A percentile compares a stretch with the other conserved stretches of the same genome.
Conservation (phyloP, 2,329 filamentous ascomycete genomes). For the Alternaria sp. region DNA sequence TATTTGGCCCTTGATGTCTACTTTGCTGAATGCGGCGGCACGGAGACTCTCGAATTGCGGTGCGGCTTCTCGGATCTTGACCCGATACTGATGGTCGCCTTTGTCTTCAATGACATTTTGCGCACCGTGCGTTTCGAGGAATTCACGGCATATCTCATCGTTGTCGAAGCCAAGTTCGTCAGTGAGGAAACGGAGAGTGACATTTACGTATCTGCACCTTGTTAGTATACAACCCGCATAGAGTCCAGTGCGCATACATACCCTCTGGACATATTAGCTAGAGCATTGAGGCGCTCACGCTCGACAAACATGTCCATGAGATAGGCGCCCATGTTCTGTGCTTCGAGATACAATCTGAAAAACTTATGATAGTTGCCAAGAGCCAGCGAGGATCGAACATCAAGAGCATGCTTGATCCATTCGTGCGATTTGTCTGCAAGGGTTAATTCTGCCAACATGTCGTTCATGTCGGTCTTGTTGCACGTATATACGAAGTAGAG, state of each 20-base stretch:
- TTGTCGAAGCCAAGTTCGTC: slow-evolving; percentile 96
- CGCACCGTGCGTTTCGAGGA: slow-evolving; percentile 82
- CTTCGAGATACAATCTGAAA: slow-evolving; percentile 93
- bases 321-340: slow-evolving; percentile 96
- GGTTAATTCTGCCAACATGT: slow-evolving; percentile 98
- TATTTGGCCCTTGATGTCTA: slow-evolving; percentile 98
- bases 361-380: slow-evolving; percentile 97
- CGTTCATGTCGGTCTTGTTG: slow-evolving; percentile 97
- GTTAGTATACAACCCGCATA: slow-evolving; percentile 57
- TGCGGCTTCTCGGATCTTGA: slow-evolving; percentile 68
- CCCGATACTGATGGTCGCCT: slow-evolving; percentile 60
- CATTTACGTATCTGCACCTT: slow-evolving; percentile 80
- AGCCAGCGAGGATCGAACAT: slow-evolving; percentile 89
- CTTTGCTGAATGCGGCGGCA: slow-evolving; percentile 77
- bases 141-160: slow-evolving; percentile 87
- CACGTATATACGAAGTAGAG: slow-evolving; percentile 99
- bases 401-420: slow-evolving; percentile 84
- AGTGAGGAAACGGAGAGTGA: slow-evolving; percentile 89
- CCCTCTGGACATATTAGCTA: slow-evolving; percentile 94
- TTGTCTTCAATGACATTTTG: slow-evolving; percentile 78
- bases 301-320: slow-evolving; percentile 99
- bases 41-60: slow-evolving; percentile 77
- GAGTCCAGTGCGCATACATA: slow-evolving; percentile 62
- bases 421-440: slow-evolving; percentile 90
- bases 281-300: slow-evolving; percentile 87